A percentile compares a stretch with the other conserved stretches of the same genome.
These are phyloP conservation scores for Hanseniaspora taiwanica DNA, from an alignment of 805 yeast species.

Conservation along the genomic window DNA sequence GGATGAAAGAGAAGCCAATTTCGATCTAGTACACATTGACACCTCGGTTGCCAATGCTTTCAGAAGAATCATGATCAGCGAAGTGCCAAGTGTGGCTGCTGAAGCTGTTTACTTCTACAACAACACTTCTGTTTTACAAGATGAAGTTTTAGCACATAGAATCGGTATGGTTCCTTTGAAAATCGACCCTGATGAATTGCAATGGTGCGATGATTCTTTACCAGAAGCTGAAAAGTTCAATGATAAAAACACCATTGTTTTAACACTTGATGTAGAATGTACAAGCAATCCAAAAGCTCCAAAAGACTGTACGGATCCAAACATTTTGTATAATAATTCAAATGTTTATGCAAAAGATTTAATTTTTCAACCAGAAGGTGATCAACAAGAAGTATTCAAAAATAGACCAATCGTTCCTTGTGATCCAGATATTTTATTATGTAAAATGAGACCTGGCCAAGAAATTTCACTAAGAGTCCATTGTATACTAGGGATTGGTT, in stretches of 20 bases:
- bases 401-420: conserved; percentile 56
- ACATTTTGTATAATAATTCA: conserved; percentile 69
- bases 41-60: conserved; percentile 93
- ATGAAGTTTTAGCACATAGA: conserved; percentile 92
- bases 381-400: conserved; percentile 61
- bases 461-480: conserved; percentile 84
- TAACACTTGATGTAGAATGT: conserved; percentile 71
- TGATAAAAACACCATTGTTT: conserved; percentile 79
- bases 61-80: conserved; percentile 92
- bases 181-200: conserved; percentile 77
- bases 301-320: conserved; percentile 65
- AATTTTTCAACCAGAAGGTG: conserved; percentile 84
- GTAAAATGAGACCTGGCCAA: conserved; percentile 93
- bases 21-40: conserved; percentile 77
- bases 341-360: conserved; percentile 82
- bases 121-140: conserved; percentile 94
- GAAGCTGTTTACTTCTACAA: conserved; percentile 83
- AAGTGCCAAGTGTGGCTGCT: conserved; percentile 92
- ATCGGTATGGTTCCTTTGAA: conserved; percentile 85
- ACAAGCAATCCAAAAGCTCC: conserved; percentile 78
- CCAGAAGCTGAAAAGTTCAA: conserved; percentile 61
- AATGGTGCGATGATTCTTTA: conserved; percentile 64
- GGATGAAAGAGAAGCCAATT: conserved; percentile 62
- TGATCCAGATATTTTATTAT: conserved; percentile 81
- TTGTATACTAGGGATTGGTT: conserved; percentile 81